Conservation (phyloP, 2,329 filamentous ascomycete species). For the Cordyceps tenuipes region DNA sequence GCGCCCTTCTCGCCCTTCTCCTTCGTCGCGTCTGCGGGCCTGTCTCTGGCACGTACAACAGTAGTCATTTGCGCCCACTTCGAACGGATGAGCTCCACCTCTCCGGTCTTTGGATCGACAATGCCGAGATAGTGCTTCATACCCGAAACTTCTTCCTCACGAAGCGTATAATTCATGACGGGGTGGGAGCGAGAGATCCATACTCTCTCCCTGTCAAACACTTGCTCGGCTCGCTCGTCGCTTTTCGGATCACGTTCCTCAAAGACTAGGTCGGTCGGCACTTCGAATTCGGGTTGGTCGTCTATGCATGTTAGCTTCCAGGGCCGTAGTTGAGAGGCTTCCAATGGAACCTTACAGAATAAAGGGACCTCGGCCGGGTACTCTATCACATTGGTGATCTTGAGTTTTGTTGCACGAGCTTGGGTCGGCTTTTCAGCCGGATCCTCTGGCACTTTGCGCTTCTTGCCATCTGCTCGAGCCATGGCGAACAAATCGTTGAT, state of each 20-base stretch:
- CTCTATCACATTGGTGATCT: constrained; percentile 38
- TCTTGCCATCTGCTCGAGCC: constrained; percentile 36
- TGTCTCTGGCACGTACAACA: constrained; percentile 47
- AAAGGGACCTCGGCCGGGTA: constrained; percentile 44
- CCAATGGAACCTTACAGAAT: constrained; percentile 34
- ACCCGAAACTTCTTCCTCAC: constrained; percentile 36
- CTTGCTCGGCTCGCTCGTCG: constrained; percentile 28
- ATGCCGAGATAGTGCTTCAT: constrained; percentile 58
- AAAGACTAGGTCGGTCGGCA: constrained; percentile 33
- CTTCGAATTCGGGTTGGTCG: constrained; percentile 28
- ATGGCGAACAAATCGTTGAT: constrained; percentile 20
- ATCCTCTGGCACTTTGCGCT: constrained; percentile 45
- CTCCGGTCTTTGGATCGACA: constrained; percentile 51
- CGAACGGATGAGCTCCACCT: constrained; percentile 53
- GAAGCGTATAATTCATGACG: constrained; percentile 54
- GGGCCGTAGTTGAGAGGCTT: not conserved
- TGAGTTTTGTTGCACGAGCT: constrained; percentile 31
- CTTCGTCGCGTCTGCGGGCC: constrained; percentile 37
- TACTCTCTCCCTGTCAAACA: constrained; percentile 21
- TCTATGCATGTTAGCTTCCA: constrained; percentile 21
- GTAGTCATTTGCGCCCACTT: constrained; percentile 56
- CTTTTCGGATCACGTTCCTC: constrained; percentile 39
- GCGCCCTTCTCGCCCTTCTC: constrained; percentile 20
- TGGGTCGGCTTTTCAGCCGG: constrained; percentile 36
- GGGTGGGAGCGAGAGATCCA: constrained; percentile 15